Base-by-base conservation (phyloP, 805 yeast species). In the Pichia heedii region DNA sequence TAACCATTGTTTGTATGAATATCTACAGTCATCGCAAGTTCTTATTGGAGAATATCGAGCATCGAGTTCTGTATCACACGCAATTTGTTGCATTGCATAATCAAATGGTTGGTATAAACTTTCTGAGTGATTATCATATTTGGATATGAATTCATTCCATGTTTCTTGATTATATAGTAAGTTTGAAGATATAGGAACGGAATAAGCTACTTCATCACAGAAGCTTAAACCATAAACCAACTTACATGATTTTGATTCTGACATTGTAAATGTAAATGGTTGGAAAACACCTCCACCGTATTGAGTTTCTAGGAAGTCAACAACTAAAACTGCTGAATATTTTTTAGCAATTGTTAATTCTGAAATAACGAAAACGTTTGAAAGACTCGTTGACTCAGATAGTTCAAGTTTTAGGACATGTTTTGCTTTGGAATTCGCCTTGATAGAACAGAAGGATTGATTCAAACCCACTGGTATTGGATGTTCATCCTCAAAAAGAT, bases 121-220 rank as follows among this genome's bases (percentile, higher is more conserved):
- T 16, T 56, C 52, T 0, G 96, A 88, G 49, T 77, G 65, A 35
- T 66, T 54, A 56, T 90, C 96, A 56, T 87, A 90, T 18, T 74
- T 54, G 0, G 50, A 30, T 2, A 70, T 67, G 26, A 80, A 57
- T 5, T 63, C 54, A 0, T 60, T 54, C 36, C 58, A 57, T 18
- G 62, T 63, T 30, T 56, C 57, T 3, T 53, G 47, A 2, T 62
- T 60, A 26, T 63, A 30, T 19, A 54, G 34, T n/a, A 53, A 56
- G 10, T 47, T 41, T 8, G 43, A 46, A 15, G 63, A 64, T 7
- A 60, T 69, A 0, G 97, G 97, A 0, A 85, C 96, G 0, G 95
- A 73, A 62, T 89, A 90, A 1, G 96, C 93, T 21, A 90, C 94
- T 37, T 76, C 74, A 26, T 69, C 61, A 61, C 98, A 90, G 55